phyloP scores from a whole-genome alignment of 352 stramenopile species.

The Phytophthora nicotianae region DNA sequence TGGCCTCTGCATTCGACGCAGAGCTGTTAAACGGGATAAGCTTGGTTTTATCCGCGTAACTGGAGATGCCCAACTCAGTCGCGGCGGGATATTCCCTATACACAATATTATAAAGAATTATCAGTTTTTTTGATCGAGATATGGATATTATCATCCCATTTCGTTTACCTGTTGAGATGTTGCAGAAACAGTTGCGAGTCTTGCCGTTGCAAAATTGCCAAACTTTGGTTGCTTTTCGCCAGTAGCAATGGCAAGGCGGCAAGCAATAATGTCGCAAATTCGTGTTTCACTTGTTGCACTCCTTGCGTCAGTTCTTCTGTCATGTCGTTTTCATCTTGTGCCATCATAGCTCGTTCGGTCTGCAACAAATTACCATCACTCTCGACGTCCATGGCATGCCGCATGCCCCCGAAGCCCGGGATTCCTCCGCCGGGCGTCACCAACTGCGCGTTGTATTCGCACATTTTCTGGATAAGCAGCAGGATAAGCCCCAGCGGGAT shows the following conservation, averaged over 20 bases:
- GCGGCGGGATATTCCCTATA: slow-evolving; percentile 52
- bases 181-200: slow-evolving; percentile 51
- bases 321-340: background rate
- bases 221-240: slow-evolving; percentile 52
- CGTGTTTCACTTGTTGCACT: slow-evolving; percentile 11
- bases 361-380: slow-evolving; percentile 7
- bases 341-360: slow-evolving; percentile 11
- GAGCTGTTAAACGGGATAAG: slow-evolving; percentile 43
- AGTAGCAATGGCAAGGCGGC: slow-evolving; percentile 65
- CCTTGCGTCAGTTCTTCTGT: slow-evolving; percentile 2
- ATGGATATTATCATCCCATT: background rate
- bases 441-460: slow-evolving; percentile 54
- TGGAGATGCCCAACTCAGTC: slow-evolving; percentile 51
- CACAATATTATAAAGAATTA: background rate
- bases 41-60: slow-evolving; percentile 43
- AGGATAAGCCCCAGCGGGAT: slow-evolving; percentile 64
- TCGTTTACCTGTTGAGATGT: slow-evolving; percentile 46
- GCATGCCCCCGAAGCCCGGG: slow-evolving; percentile 4
- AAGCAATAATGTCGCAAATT: slow-evolving; percentile 45
- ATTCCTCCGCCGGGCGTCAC: slow-evolving; percentile 18
- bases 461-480: slow-evolving; percentile 62
- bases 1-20: slow-evolving; percentile 39
- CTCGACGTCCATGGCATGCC: background rate
- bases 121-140: background rate
- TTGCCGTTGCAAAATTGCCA: slow-evolving; percentile 60